Conservation (phyloP, 495 filamentous ascomycete species). For the Paragyromitra xinjiangensis region DNA sequence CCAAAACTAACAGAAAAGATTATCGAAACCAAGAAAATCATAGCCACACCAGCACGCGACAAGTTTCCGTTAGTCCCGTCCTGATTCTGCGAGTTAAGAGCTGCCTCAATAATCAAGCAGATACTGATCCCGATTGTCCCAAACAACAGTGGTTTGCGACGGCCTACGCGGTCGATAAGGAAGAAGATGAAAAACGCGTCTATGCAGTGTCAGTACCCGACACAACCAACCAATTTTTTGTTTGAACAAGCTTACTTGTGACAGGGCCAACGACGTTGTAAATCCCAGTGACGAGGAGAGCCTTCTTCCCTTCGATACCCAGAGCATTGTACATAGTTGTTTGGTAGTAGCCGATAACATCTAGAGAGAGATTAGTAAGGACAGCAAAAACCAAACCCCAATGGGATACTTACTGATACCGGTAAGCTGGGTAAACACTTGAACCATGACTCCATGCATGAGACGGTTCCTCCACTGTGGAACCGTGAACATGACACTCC, state of each 20-base stretch:
- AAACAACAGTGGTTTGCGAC: slow-evolving; percentile 47
- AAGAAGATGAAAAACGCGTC: slow-evolving; percentile 52
- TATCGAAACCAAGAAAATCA: slow-evolving; percentile 52
- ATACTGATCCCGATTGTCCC: slow-evolving; percentile 49
- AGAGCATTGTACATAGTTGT: slow-evolving; percentile 68
- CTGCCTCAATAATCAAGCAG: slow-evolving; percentile 49
- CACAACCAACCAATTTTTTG: no score
- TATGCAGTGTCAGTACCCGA: slow-evolving; percentile 15
- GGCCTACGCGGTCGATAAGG: slow-evolving; percentile 51
- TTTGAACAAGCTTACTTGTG: slow-evolving; percentile 53
- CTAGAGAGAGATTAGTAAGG: slow-evolving; percentile 38
- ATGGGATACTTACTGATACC: slow-evolving; percentile 59
- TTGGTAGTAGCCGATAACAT: slow-evolving; percentile 71
- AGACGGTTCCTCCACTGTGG: slow-evolving; percentile 64
- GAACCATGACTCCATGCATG: slow-evolving; percentile 59
- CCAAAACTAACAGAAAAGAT: slow-evolving; percentile 52
- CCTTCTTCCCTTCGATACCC: slow-evolving; percentile 64
- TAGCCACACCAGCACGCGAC: slow-evolving; percentile 47
- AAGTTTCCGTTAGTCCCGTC: slow-evolving; percentile 19
- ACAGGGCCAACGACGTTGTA: slow-evolving; percentile 70
- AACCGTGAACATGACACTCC: slow-evolving; percentile 65
- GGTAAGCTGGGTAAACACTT: slow-evolving; percentile 62
- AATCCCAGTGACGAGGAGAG: slow-evolving; percentile 66
- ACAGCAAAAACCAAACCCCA: neutral
- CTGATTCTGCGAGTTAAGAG: slow-evolving; percentile 43